Evolutionary conservation across 108 stramenopile genomes (phyloP).

Genomic region (Phaeodactylum tricornutum): DNA sequence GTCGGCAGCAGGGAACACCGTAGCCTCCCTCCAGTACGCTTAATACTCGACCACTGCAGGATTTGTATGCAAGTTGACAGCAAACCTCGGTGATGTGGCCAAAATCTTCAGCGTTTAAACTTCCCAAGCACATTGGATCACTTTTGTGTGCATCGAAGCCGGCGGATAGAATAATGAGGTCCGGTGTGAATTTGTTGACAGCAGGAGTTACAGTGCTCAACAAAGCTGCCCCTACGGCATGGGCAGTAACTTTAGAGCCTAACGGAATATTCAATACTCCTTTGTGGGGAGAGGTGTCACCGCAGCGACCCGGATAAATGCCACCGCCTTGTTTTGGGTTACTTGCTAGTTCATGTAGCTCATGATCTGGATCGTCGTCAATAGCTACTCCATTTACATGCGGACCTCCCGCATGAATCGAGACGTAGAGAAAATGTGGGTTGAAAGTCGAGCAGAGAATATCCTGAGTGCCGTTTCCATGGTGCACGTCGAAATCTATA

Average conservation of each 20-base stretch:
- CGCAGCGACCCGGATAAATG: slow-evolving; percentile 84
- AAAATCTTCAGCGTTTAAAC: slow-evolving; percentile 77
- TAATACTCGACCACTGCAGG: slow-evolving; percentile 89
- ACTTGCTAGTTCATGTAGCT: slow-evolving; percentile 25
- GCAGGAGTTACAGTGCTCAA: slow-evolving; percentile 65
- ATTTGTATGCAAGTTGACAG: slow-evolving; percentile 70
- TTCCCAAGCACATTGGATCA: slow-evolving; percentile 83
- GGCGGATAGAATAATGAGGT: slow-evolving; percentile 89
- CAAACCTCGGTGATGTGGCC: slow-evolving; percentile 72
- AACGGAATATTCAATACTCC: slow-evolving; percentile 86
- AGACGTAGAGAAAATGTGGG: slow-evolving; percentile 84
- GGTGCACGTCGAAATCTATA: slow-evolving; percentile 44
- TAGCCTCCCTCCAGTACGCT: slow-evolving; percentile 97
- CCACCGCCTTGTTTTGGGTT: slow-evolving; percentile 46
- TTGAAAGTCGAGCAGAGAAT: slow-evolving; percentile 81
- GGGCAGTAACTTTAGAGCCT: slow-evolving; percentile 57
- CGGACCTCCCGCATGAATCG: slow-evolving; percentile 76
- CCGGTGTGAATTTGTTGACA: slow-evolving; percentile 86
- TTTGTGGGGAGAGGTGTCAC: slow-evolving; percentile 70
- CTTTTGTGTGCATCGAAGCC: slow-evolving; percentile 93
- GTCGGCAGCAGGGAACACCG: slow-evolving; percentile 82
- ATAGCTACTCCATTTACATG: slow-evolving; percentile 59
- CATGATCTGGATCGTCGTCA: slow-evolving; percentile 41
- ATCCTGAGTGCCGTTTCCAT: slow-evolving; percentile 58
- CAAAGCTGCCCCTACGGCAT: slow-evolving; percentile 64